Conservation (phyloP, 305 asterid genomes). For the Solanum chacoense region DNA sequence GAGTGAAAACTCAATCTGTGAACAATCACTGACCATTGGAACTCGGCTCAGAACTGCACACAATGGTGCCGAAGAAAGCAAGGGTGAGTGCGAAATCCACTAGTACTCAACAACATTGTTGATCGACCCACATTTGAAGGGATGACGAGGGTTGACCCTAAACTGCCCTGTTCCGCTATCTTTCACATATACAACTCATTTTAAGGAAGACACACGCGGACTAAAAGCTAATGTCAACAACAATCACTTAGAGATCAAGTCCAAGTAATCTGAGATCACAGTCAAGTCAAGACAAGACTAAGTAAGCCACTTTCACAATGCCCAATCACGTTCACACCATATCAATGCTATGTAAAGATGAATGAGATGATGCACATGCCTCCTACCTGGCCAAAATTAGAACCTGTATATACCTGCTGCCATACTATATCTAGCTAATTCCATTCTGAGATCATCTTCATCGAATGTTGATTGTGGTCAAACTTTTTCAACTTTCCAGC, state of each 20-base stretch:
- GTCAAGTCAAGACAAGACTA: background rate
- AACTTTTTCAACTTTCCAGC: background rate
- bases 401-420: background rate
- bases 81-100: background rate
- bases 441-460: background rate
- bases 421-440: background rate
- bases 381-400: background rate
- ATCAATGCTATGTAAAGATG: background rate
- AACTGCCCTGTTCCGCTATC: background rate
- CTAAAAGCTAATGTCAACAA: background rate
- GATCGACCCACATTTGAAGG: background rate
- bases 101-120: background rate
- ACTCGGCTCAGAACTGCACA: background rate
- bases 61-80: background rate
- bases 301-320: background rate
- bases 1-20: background rate
- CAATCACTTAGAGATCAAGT: background rate
- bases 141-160: background rate
- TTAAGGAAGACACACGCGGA: background rate
- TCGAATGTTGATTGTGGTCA: background rate
- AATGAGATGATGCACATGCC: background rate
- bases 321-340: background rate
- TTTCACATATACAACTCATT: background rate
- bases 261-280: background rate
- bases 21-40: background rate